phyloP scores from a whole-genome alignment of 352 stramenopile genomes.

The Phytopythium oedochilum region DNA sequence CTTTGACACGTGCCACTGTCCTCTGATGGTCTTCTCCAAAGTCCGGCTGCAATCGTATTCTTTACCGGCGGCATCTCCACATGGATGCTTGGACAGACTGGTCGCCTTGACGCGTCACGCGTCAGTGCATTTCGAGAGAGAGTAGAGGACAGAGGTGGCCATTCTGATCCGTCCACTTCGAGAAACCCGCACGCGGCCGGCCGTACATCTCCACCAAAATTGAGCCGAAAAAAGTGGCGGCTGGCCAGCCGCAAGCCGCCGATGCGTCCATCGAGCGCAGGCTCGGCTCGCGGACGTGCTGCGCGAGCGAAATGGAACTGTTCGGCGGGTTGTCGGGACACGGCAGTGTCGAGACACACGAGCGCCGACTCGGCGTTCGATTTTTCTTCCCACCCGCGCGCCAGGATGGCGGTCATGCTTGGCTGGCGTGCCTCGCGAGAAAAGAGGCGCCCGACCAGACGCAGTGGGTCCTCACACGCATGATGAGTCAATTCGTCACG shows the following conservation, averaged over 20 bases:
- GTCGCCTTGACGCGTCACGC: neutral
- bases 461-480: neutral
- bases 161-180: neutral
- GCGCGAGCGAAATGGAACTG: no score
- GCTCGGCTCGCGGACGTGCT: no score
- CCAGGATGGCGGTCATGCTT: no score
- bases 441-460: neutral
- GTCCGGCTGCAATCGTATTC: neutral
- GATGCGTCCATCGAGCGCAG: neutral
- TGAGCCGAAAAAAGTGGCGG: neutral
- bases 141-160: no score
- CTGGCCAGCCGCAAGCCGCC: no score
- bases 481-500: no score
- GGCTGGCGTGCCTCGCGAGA: neutral
- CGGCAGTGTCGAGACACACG: neutral
- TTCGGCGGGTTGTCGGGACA: neutral
- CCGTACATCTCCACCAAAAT: neutral
- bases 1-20: neutral
- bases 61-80: no score
- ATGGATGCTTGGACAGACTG: no score
- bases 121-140: no score
- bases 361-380: neutral
- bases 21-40: neutral
- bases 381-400: conserved; percentile 1
- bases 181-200: no score